phyloP scores from a whole-genome alignment of 2,329 filamentous ascomycete species.

The Fusarium torreyae region DNA sequence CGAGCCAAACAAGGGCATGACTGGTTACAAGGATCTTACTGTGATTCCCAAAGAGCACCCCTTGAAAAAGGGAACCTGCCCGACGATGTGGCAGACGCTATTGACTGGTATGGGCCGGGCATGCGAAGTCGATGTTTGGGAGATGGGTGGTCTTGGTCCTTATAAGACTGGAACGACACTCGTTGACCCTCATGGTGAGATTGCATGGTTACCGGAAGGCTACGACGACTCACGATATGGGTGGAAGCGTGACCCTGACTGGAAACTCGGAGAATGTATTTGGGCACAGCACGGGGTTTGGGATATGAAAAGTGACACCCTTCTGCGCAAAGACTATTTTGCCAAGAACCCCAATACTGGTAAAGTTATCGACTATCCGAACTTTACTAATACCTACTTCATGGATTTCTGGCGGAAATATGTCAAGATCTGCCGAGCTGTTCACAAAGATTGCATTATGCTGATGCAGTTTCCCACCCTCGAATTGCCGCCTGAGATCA shows the following conservation, averaged over 20 bases:
- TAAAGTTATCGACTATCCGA: slow-evolving; percentile 81
- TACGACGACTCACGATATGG: slow-evolving; percentile 92
- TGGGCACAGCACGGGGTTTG: slow-evolving; percentile 98
- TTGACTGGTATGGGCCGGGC: slow-evolving; percentile 91
- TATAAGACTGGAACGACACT: slow-evolving; percentile 88
- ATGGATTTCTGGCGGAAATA: slow-evolving; percentile 88
- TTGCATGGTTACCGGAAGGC: slow-evolving; percentile 85
- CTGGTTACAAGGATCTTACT: slow-evolving; percentile 86
- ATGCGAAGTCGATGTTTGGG: slow-evolving; percentile 92
- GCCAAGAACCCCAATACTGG: slow-evolving; percentile 82
- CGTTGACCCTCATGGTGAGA: slow-evolving; percentile 89
- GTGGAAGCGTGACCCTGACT: slow-evolving; percentile 88
- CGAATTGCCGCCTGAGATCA: slow-evolving; percentile 90
- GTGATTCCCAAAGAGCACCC: slow-evolving; percentile 89
- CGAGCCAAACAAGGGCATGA: slow-evolving; percentile 90
- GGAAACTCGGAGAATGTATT: slow-evolving; percentile 94
- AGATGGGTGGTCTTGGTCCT: slow-evolving; percentile 92
- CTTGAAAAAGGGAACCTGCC: slow-evolving; percentile 91
- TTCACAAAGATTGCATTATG: slow-evolving; percentile 87
- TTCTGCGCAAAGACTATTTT: slow-evolving; percentile 92
- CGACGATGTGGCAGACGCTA: slow-evolving; percentile 94
- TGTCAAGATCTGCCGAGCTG: slow-evolving; percentile 78
- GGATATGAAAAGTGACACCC: slow-evolving; percentile 83
- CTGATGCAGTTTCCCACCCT: slow-evolving; percentile 93
- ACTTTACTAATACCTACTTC: slow-evolving; percentile 93